These are phyloP conservation scores for Chrysanthemum makinoi DNA, from an alignment of 129 eudicot species.

Conservation along the genomic window DNA sequence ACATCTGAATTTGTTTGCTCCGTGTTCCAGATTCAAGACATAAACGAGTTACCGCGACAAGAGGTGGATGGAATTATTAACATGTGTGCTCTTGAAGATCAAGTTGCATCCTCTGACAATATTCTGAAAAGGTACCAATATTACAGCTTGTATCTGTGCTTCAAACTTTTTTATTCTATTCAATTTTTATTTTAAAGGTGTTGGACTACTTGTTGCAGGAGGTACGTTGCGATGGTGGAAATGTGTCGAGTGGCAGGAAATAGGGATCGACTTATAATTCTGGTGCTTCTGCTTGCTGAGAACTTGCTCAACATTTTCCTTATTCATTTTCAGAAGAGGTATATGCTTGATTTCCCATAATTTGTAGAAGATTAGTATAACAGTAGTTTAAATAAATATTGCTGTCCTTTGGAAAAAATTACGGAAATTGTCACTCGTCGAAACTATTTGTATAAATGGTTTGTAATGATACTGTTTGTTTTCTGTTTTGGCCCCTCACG, in stretches of 20 bases:
- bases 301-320: constrained; percentile 79
- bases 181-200: neutral
- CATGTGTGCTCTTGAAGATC: constrained; percentile 51
- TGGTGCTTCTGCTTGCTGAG: constrained; percentile 81
- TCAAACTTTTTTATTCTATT: neutral
- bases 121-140: constrained; percentile 69
- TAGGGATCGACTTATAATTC: constrained; percentile 60
- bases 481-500: no score
- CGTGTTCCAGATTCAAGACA: constrained; percentile 67
- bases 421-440: no score
- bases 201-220: constrained; percentile 41
- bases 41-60: constrained; percentile 89
- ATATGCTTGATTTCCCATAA: constrained; percentile 1
- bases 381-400: no score
- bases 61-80: constrained; percentile 89
- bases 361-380: neutral
- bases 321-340: constrained; percentile 85
- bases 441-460: no score
- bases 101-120: constrained; percentile 63
- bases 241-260: constrained; percentile 85
- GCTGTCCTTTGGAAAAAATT: no score
- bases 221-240: constrained; percentile 89
- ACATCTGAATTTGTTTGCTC: neutral
- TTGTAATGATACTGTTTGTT: no score
- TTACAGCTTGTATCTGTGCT: neutral